phyloP scores from a whole-genome alignment of 805 yeast genomes.

The Priceomyces castillae region DNA sequence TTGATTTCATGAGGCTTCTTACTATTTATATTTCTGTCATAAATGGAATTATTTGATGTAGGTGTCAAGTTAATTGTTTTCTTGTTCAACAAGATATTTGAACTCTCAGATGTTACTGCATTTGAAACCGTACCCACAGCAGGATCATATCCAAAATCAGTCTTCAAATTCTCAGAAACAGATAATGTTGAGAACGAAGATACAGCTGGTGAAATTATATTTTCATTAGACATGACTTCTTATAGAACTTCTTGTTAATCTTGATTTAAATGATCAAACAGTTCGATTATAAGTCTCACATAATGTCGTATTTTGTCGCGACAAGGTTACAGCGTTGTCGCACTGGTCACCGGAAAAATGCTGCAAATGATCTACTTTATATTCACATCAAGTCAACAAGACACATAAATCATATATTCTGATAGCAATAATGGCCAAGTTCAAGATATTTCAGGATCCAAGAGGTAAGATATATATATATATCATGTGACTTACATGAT shows the following conservation, averaged over 20 bases:
- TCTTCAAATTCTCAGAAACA: conserved; percentile 23
- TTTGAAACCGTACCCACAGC: conserved; percentile 41
- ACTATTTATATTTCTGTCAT: conserved; percentile 62
- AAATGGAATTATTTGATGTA: conserved; percentile 46
- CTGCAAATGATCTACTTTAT: not conserved
- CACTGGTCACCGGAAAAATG: not conserved
- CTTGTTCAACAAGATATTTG: conserved; percentile 33
- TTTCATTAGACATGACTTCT: conserved; percentile 16
- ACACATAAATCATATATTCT: too few species aligned
- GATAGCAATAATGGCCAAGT: conserved; percentile 1
- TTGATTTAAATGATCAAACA: too few species aligned
- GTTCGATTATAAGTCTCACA: not conserved
- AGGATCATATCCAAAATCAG: conserved; percentile 46
- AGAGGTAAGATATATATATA: conserved; percentile 2
- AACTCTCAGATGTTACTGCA: conserved; percentile 35
- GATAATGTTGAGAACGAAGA: conserved; percentile 28
- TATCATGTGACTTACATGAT: too few species aligned
- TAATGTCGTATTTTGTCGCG: not conserved
- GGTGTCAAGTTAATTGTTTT: conserved; percentile 29
- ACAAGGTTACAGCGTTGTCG: not conserved
- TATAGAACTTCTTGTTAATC: not conserved
- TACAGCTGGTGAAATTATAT: conserved; percentile 31
- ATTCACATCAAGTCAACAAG: too few species aligned
- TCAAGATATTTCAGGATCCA: conserved; percentile 3
- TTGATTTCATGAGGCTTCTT: conserved; percentile 68